phyloP scores from a whole-genome alignment of 805 yeast species.

The Myxozyma lipomycoides region DNA sequence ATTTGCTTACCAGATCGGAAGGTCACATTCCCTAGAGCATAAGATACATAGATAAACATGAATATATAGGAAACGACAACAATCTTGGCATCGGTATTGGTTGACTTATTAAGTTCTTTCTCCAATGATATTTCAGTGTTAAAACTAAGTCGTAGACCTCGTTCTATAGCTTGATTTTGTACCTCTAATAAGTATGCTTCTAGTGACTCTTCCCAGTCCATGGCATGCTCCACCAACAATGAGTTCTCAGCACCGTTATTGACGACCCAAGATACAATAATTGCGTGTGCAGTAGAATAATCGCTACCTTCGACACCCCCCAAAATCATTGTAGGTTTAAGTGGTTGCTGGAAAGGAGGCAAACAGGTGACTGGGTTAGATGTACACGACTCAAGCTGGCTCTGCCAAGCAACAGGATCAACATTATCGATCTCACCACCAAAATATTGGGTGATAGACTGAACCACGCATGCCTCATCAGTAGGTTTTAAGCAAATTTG shows the following conservation, averaged over 20 bases:
- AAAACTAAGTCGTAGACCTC: slow-evolving; percentile 64
- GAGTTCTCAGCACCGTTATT: slow-evolving; percentile 50
- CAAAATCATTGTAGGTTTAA: slow-evolving; percentile 66
- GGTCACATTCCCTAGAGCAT: slow-evolving; percentile 52
- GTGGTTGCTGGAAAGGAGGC: slow-evolving; percentile 87
- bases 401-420: slow-evolving; percentile 54
- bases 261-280: slow-evolving; percentile 69
- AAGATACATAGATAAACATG: slow-evolving; percentile 85
- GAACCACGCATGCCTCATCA: slow-evolving; percentile 74
- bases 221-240: slow-evolving; percentile 44
- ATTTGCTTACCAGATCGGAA: slow-evolving; percentile 20
- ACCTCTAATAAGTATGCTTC: slow-evolving; percentile 52
- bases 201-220: slow-evolving; percentile 69
- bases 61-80: slow-evolving; percentile 69
- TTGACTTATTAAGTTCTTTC: slow-evolving; percentile 75
- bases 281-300: slow-evolving; percentile 62
- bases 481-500: slow-evolving; percentile 82
- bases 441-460: slow-evolving; percentile 86
- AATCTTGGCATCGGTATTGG: slow-evolving; percentile 71
- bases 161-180: slow-evolving; percentile 44
- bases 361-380: slow-evolving; percentile 82
- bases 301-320: slow-evolving; percentile 48
- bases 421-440: slow-evolving; percentile 54
- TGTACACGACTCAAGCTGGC: slow-evolving; percentile 56
- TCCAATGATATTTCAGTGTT: slow-evolving; percentile 80